Evolutionary conservation across 116 monocot genomes (phyloP), one percentile per base, ranked within the genome.

Genomic region (Cymodocea nodosa): DNA sequence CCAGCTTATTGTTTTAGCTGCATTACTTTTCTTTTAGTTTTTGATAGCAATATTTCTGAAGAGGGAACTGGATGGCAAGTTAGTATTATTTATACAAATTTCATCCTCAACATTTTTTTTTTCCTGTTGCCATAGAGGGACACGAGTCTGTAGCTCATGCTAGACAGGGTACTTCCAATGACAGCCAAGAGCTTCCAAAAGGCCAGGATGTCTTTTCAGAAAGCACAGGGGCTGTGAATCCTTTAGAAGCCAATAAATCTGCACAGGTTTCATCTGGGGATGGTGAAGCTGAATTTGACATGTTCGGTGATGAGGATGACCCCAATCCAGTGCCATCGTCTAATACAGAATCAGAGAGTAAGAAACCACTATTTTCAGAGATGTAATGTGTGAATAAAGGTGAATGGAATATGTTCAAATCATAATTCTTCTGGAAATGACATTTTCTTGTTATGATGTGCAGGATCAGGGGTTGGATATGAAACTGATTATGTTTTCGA

Each of bases 231-330:
- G 16, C 11, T 16, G 18, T 50, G 49, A 11, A 13, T 12, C 19
- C 50, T 65, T 50, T 50, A 65, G 13, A 12, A 50, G 14, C 48
- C 2, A 44, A 44, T 18, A 50, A 50, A 51, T 22, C 50, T 14
- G 35, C 35, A 60, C 60, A 60, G 60, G 23, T 56, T 2, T 5
- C 35, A 30, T 60, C 25, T 60, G 34, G 5, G 12, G 64, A 34
- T 54, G 39, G 52, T 67, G 67, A 35, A 54, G 25, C 35, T 52
- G 34, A 36, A 36, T 55, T 68, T 39, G 67, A 68, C 36, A 68
- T 68, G 67, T 68, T 68, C 35, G 67, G 67, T 54, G 67, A 68
- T 54, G 67, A 55, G n/a, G 55, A 68, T 23, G 67, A 68, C 52
- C 30, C 67, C 5, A 39, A 55, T 37, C 25, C 67, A 68, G 67